A percentile compares a stretch with the other conserved stretches of the same genome.
Conservation (phyloP, 495 filamentous ascomycete genomes). For the Cairneyella variabilis region DNA sequence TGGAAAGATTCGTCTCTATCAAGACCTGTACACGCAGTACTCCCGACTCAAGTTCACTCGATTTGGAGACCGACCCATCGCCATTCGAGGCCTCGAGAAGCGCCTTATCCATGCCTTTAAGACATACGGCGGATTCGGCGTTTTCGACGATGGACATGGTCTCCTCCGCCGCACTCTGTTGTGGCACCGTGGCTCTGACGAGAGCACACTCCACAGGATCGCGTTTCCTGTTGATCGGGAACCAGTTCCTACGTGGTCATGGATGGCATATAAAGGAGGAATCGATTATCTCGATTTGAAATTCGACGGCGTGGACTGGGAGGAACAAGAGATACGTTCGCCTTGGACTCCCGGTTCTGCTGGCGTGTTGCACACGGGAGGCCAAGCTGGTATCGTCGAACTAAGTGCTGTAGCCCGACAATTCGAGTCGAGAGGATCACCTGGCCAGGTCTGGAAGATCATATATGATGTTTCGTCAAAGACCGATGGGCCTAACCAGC, state of each 20-base stretch:
- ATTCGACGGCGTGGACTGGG: constrained; percentile 21
- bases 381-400: not conserved
- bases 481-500: not conserved
- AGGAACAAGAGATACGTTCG: constrained; percentile 7
- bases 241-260: constrained; percentile 11
- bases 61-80: constrained; percentile 6
- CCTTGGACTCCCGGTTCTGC: constrained; percentile 4
- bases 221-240: not conserved
- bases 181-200: not conserved
- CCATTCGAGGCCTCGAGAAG: constrained; percentile 11
- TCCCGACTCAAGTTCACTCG: constrained; percentile 4
- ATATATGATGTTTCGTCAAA: constrained; percentile 1
- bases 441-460: constrained; percentile 14
- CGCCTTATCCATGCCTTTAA: not conserved
- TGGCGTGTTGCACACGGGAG: not conserved
- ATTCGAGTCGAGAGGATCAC: constrained; percentile 13
- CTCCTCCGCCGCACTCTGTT: not conserved
- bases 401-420: constrained; percentile 33
- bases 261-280: constrained; percentile 10
- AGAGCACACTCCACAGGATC: constrained; percentile 2
- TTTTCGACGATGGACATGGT: constrained; percentile 12
- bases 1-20: constrained; percentile 5
- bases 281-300: constrained; percentile 2
- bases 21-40: constrained; percentile 7
- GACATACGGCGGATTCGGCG: constrained; percentile 1